Conservation (phyloP, 495 filamentous ascomycete genomes). For the Poronia punctata region DNA sequence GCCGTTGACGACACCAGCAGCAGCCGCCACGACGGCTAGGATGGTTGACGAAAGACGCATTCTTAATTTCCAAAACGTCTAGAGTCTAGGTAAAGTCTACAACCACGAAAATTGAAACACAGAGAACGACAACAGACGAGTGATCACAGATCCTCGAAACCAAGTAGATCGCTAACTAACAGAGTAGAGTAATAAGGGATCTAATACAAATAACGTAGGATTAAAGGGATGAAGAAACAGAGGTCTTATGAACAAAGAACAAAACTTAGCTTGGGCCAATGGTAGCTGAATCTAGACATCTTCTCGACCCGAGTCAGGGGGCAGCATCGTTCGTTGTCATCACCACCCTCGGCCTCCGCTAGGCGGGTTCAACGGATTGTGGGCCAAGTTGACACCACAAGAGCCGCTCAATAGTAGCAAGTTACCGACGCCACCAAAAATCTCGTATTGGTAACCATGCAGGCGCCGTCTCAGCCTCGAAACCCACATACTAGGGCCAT, state of each 20-base stretch:
- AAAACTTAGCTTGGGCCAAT: no score
- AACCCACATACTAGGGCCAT: no score
- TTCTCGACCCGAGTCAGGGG: conserved; percentile 4
- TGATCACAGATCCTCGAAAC: no score
- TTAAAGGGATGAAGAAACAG: not conserved
- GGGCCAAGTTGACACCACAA: conserved; percentile 1
- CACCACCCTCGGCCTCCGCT: not conserved
- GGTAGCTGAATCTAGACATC: no score
- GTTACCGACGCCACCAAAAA: conserved; percentile 6
- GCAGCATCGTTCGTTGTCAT: conserved; percentile 6
- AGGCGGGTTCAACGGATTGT: conserved; percentile 7
- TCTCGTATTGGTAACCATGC: conserved; percentile 9
- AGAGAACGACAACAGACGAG: not conserved
- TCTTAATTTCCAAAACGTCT: not conserved
- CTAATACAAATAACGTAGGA: no score
- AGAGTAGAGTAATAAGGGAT: no score
- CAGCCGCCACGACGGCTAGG: conserved; percentile 28
- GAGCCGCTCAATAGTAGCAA: not conserved
- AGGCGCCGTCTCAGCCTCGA: conserved; percentile 11
- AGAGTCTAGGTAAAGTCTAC: not conserved
- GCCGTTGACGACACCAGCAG: conserved; percentile 17
- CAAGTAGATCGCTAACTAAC: no score
- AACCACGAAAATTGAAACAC: not conserved
- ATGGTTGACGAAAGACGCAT: conserved; percentile 30
- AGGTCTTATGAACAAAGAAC: no score